Conservation (phyloP, 2,329 filamentous ascomycete genomes). For the Hortaea sp. region DNA sequence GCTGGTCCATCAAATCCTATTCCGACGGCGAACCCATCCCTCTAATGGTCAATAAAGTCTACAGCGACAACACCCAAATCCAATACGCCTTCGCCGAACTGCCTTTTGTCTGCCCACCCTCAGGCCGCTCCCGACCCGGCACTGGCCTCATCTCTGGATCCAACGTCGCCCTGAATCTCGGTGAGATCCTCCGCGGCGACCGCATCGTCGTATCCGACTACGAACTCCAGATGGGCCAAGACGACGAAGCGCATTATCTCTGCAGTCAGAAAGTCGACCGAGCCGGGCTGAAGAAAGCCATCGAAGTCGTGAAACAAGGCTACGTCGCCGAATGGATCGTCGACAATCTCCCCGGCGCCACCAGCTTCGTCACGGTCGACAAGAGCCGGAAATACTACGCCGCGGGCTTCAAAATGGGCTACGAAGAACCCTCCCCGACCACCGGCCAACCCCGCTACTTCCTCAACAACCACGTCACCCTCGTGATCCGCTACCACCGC, state of each 20-base stretch:
- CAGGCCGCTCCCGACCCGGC: conserved; percentile 54
- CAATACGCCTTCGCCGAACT: conserved; percentile 86
- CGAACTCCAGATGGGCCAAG: conserved; percentile 65
- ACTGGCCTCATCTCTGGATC: conserved; percentile 64
- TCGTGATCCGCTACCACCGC: conserved; percentile 68
- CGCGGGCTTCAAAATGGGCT: conserved; percentile 80
- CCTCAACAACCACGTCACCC: conserved; percentile 80
- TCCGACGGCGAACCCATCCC: conserved; percentile 66
- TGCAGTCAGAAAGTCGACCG: conserved; percentile 59
- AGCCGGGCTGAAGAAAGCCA: conserved; percentile 55
- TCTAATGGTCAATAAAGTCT: conserved; percentile 84
- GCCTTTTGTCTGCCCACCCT: conserved; percentile 75
- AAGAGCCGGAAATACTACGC: conserved; percentile 81
- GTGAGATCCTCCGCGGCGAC: conserved; percentile 78
- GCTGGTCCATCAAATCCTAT: conserved; percentile 77
- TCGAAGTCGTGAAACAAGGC: conserved; percentile 62
- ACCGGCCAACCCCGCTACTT: conserved; percentile 57
- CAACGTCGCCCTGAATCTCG: conserved; percentile 71
- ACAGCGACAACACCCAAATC: conserved; percentile 80
- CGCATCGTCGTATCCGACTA: conserved; percentile 78
- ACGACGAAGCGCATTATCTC: conserved; percentile 61
- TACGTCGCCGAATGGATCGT: conserved; percentile 93
- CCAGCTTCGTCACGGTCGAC: conserved; percentile 78
- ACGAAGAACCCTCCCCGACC: conserved; percentile 53
- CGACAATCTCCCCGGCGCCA: conserved; percentile 81